A percentile compares a stretch with the other conserved stretches of the same genome.
Conservation (phyloP, 1,139 yeast genomes). For the Taiozyma sp. region DNA sequence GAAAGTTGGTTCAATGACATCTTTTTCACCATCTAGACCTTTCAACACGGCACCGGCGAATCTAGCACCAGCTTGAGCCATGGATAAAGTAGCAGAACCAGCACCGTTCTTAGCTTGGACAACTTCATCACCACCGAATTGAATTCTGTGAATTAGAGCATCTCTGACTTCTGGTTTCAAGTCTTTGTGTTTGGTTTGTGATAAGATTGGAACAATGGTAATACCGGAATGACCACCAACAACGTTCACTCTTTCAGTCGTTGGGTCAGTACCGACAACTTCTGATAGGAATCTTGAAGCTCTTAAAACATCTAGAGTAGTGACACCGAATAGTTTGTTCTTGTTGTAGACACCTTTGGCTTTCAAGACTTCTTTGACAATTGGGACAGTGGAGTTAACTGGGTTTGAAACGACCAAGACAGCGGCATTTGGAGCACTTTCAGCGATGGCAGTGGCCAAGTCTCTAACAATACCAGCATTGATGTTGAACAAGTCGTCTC, state of each 20-base stretch:
- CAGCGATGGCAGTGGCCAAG: constrained; percentile 86
- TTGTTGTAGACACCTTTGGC: constrained; percentile 87
- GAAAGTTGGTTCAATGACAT: constrained; percentile 74
- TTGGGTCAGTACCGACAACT: constrained; percentile 49
- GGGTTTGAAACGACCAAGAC: constrained; percentile 92
- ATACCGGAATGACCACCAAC: constrained; percentile 99
- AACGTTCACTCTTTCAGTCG: constrained; percentile 71
- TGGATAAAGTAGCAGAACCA: constrained; percentile 97
- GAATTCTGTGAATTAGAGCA: constrained; percentile 85
- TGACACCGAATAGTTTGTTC: constrained; percentile 90
- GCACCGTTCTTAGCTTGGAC: constrained; percentile 99
- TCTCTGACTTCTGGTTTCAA: constrained; percentile 51
- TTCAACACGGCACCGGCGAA: constrained; percentile 85
- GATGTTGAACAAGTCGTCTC: constrained; percentile 96
- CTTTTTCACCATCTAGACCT: constrained; percentile 66
- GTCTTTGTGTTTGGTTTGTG: constrained; percentile 61
- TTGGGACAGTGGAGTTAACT: constrained; percentile 97
- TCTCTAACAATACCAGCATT: constrained; percentile 95
- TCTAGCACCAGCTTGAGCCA: constrained; percentile 98
- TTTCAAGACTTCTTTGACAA: constrained; percentile 92
- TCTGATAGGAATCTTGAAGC: constrained; percentile 84
- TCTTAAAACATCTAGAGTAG: constrained; percentile 93
- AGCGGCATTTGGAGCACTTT: constrained; percentile 82
- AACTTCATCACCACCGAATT: constrained; percentile 98
- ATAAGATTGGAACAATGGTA: constrained; percentile 93